Evolutionary conservation across 768 basidiomycete genomes (phyloP).

Genomic region (Lactarius pseudohatsudake): DNA sequence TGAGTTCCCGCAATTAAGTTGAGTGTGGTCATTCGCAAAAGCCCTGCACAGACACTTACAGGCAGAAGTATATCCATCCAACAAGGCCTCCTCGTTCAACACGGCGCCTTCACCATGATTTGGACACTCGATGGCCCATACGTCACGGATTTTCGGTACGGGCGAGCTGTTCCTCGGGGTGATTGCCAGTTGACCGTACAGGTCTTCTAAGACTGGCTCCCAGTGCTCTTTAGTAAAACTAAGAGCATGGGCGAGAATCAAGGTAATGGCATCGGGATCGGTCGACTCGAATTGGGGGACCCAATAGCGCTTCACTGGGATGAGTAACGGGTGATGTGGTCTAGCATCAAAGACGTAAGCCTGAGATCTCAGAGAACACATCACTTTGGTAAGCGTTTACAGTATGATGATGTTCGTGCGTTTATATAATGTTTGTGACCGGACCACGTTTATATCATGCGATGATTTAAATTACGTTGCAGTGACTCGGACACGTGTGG

Average conservation of each 20-base stretch:
- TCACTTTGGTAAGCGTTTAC: not conserved
- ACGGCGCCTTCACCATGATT: constrained; percentile 56
- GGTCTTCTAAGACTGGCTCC: constrained; percentile 54
- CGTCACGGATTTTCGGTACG: constrained; percentile 43
- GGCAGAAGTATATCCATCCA: constrained; percentile 41
- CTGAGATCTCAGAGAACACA: constrained; percentile 21
- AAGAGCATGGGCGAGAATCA: constrained; percentile 54
- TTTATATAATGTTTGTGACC: not conserved
- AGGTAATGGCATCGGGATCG: constrained; percentile 45
- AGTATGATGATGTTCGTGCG: not conserved
- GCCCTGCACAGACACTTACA: constrained; percentile 37
- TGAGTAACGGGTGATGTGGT: constrained; percentile 48
- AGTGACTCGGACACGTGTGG: no score
- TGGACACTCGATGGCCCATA: constrained; percentile 53
- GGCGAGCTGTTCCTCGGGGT: constrained; percentile 14
- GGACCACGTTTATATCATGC: no score
- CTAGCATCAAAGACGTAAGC: constrained; percentile 53
- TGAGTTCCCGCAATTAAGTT: not conserved
- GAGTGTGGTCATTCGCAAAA: not conserved
- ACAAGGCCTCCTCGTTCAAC: constrained; percentile 46
- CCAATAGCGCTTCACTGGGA: constrained; percentile 54
- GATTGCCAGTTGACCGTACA: constrained; percentile 37
- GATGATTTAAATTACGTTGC: no score
- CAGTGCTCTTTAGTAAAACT: constrained; percentile 60
- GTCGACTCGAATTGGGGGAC: constrained; percentile 36